Base-by-base conservation (phyloP, 2,329 filamentous ascomycete genomes). In the Gyromitra esculenta region DNA sequence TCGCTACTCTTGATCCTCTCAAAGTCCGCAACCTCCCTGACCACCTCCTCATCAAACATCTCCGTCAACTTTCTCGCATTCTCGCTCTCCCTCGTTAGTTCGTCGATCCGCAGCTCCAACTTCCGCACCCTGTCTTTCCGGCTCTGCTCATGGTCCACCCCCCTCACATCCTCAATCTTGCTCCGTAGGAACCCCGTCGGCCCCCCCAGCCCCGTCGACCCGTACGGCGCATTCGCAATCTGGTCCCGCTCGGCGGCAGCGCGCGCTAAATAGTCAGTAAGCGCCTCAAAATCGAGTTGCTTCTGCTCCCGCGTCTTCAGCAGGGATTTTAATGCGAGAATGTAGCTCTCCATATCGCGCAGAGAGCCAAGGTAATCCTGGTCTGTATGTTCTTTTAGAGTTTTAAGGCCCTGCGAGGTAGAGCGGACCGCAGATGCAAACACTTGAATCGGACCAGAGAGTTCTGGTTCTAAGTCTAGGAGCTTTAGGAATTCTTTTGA, bases 241-340 rank as follows among this genome's bases (percentile, higher is more conserved):
- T 88, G 87, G 84, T 99, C 96, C 62, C 94, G 91, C 84, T 99
- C 96, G 2, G 90, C 86, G 1, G 93, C 93, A 0, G 93, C 93
- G 83, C 97, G 97, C 85, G 92, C 92, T 69, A 97, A 91, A 84
- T 98, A 98, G 83, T 98, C 95, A 37, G 94, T 97, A 43, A 99
- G 87, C 79, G 93, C 94, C 85, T 99, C 96, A 82, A 95, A 97
- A 85, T 99, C 96, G 74, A 99, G 91, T 83, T 99, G 96, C 83
- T 99, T 99, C 85, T 96, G 94, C 85, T 99, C 96, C 45, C 96
- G 91, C 0, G 93, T 93, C 83, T 97, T 97, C 79, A 99, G 89
- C 4, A 99, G 90, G 31, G 89, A 88, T 84, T 97, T 97, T 60
- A 98, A 86, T 0, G 94, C 91, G n/a, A 89, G 85, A 79, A 94